Evolutionary conservation across 2,329 filamentous ascomycete genomes (phyloP), one percentile per base, ranked within the genome.

Genomic region (Ophiocordyceps camponoti-saundersi): DNA sequence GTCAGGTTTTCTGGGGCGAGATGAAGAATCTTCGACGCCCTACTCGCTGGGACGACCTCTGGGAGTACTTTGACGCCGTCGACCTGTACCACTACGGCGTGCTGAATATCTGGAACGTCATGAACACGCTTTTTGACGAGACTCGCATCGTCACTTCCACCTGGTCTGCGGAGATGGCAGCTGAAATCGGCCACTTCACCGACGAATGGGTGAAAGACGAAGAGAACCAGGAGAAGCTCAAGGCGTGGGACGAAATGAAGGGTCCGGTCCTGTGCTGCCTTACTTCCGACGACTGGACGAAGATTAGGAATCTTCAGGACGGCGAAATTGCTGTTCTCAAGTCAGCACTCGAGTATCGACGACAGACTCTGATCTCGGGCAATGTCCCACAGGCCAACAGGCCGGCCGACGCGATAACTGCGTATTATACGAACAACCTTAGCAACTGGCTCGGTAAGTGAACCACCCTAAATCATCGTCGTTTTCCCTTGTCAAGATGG

Each of bases 41-140:
- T 2, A 16, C 55, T 26, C 57, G 47, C 50, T 69, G 63, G 56
- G 60, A 62, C 34, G 65, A 69, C 23, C 55, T 75, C 21, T 72
- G 67, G 58, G 52, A 56, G 2, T 73, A 68, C 51, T 75, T 70
- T 44, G 71, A 75, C 50, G 61, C 64, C 1, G 48, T 56, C 11
- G 71, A 75, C 45, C 57, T 75, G 26, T 75, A 70, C 54, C 44
- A 61, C 34, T 59, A 64, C 13, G 72, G 72, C 8, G 66, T 65
- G 0, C 57, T 65, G 49, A 75, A 75, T 50, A 57, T 74, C 13
- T 71, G 65, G 64, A 67, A 66, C 23, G 60, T 73, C 32, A 52
- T 71, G 42, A 61, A 64, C 29, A 60, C 62, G 10, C 54, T 73
- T 1, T 56, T 53, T 40, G 58, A 60, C 16, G 67, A 71, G 53